Percentiles rank a stretch among this genome's conserved stretches.
phyloP scores from a whole-genome alignment of 768 basidiomycete genomes.

The Rhodotorula babjevae region DNA sequence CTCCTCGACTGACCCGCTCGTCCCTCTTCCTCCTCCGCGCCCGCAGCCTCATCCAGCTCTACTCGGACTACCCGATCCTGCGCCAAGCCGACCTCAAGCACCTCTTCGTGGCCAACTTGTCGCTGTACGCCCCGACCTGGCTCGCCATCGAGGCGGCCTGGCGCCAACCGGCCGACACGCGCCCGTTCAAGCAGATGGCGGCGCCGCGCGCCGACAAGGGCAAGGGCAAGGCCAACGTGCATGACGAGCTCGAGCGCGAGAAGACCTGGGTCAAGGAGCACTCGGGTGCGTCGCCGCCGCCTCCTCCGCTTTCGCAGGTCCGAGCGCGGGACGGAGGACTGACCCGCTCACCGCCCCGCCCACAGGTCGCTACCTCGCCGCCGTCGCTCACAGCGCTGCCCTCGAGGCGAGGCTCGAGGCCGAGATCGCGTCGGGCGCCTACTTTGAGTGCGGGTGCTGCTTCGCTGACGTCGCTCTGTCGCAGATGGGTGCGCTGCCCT shows the following conservation, averaged over 20 bases:
- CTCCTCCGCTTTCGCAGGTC: no score
- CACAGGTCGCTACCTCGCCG: background rate
- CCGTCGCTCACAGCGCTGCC: background rate
- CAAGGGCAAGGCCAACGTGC: constrained; percentile 12
- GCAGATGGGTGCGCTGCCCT: constrained; percentile 13
- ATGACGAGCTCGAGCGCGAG: constrained; percentile 20
- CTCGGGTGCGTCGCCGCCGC: background rate
- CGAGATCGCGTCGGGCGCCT: constrained; percentile 20
- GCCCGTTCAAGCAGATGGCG: constrained; percentile 10
- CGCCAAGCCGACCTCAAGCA: constrained; percentile 22
- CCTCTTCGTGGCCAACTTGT: constrained; percentile 4
- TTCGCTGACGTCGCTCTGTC: constrained; percentile 30
- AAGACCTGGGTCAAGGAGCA: constrained; percentile 4
- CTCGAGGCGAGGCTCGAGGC: constrained; percentile 17
- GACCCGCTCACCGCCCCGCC: no score
- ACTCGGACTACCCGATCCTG: constrained; percentile 26
- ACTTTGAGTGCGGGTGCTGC: constrained; percentile 43
- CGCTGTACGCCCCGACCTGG: constrained; percentile 34
- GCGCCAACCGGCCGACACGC: background rate
- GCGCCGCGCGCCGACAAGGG: no score
- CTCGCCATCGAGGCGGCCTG: background rate
- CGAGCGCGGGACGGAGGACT: no score
- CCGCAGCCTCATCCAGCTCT: constrained; percentile 29
- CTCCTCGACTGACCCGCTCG: background rate
- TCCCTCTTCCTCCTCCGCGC: no score